Base-by-base conservation (phyloP, 2,329 filamentous ascomycete genomes). In the Xylogone sp. region DNA sequence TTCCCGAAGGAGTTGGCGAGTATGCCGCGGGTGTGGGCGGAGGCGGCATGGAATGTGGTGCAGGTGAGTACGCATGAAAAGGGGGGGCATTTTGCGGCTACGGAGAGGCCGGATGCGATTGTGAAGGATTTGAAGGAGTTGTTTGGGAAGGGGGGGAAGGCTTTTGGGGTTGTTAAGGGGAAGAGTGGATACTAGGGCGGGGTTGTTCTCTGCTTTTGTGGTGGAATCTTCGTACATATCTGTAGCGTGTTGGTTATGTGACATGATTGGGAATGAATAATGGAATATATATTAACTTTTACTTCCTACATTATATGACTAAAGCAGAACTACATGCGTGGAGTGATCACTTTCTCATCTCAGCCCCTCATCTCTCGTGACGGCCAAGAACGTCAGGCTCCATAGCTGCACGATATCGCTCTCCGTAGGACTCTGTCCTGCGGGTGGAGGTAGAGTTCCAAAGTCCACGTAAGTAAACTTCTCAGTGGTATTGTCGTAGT, bases 321-420 rank as follows among this genome's bases (percentile, higher is more conserved):
- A n/a, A n/a, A n/a, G n/a, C n/a, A n/a, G n/a, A n/a, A n/a, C n/a
- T n/a, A n/a, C n/a, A n/a, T n/a, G n/a, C n/a, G n/a, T n/a, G n/a
- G n/a, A n/a, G n/a, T n/a, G n/a, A n/a, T n/a, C n/a, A n/a, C n/a
- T n/a, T n/a, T n/a, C n/a, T 10, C 10, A 27, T 10, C 24, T 5
- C 5, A 27, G 24, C 24, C 24, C 24, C 24, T 27, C 24, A 27
- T 57, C 43, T 56, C 74, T 69, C 56, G 60, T 72, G 12, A 82
- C 72, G n/a, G 78, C 77, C 57, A 83, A 66, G 58, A 82, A 83
- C 0, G 77, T 77, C 66, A 83, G 68, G 56, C 76, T 81, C 80
- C 79, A 83, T 19, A 83, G 67, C 64, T 82, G 79, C 42, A 75
- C 64, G 27, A 82, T 73, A 62, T 83, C 72, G 54, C 75, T 77